Conservation (phyloP, 306 rosid species). For the Leucaena leucocephala region DNA sequence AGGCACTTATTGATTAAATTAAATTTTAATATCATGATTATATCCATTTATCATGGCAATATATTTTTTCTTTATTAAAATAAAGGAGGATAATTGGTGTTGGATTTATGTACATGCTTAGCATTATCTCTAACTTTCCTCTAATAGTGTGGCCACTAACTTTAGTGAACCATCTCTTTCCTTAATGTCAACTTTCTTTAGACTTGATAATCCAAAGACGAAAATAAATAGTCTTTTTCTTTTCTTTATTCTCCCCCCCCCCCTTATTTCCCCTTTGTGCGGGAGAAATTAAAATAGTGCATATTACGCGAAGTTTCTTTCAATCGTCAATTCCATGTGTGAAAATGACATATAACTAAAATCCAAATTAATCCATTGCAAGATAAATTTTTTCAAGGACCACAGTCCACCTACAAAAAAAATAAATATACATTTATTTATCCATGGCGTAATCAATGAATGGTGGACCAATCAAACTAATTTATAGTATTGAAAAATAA, state of each 20-base stretch:
- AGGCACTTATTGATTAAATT: no score
- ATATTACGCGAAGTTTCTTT: slow-evolving; percentile 31
- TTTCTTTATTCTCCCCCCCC: background rate
- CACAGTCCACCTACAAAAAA: background rate
- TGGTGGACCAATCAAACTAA: slow-evolving; percentile 29
- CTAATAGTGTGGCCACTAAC: background rate
- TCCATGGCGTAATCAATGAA: slow-evolving; percentile 23
- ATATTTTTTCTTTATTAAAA: background rate
- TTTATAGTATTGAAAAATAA: background rate
- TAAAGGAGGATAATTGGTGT: background rate
- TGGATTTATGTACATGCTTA: slow-evolving; percentile 6
- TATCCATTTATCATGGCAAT: background rate
- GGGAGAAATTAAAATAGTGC: slow-evolving; percentile 1
- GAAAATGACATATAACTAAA: slow-evolving; percentile 45
- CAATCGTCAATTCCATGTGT: background rate
- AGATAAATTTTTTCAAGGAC: slow-evolving; percentile 22
- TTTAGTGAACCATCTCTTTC: background rate
- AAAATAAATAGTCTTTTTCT: background rate
- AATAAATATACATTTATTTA: background rate
- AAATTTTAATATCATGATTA: no score
- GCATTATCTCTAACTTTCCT: background rate
- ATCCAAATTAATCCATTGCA: slow-evolving; percentile 38
- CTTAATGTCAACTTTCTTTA: background rate
- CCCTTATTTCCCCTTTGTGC: background rate
- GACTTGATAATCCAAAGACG: background rate